These are phyloP conservation scores for Solanum ahanhuiri DNA, from an alignment of 257 asterid genomes.

Conservation along the genomic window DNA sequence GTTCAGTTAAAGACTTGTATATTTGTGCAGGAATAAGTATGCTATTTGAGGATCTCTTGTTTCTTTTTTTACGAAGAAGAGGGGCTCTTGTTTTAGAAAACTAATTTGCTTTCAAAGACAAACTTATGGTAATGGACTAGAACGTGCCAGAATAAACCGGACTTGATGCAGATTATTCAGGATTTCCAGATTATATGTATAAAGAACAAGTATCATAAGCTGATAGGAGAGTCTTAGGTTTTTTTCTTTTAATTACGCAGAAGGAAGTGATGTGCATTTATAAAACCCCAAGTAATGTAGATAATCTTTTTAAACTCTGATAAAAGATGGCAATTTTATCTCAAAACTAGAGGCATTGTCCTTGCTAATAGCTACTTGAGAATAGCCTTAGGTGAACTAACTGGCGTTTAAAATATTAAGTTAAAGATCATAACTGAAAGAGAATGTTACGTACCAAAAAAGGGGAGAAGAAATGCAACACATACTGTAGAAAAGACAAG, in stretches of 20 bases:
- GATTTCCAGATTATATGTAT: background rate
- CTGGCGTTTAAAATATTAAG: background rate
- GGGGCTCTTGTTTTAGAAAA: background rate
- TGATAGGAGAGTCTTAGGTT: background rate
- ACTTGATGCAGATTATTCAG: background rate
- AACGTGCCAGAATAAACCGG: background rate
- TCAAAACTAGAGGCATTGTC: background rate
- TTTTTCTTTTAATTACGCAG: background rate
- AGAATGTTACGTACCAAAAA: slow-evolving; percentile 41
- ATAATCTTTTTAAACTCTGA: background rate
- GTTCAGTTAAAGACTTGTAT: background rate
- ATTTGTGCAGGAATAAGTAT: background rate
- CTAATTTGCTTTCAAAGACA: background rate
- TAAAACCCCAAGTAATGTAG: background rate
- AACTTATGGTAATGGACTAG: background rate
- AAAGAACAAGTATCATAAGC: background rate
- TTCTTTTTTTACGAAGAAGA: background rate
- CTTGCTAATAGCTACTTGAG: background rate
- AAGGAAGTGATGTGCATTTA: background rate
- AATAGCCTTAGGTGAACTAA: background rate
- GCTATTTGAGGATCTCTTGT: background rate
- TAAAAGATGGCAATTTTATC: background rate
- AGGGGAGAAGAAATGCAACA: slow-evolving; percentile 69
- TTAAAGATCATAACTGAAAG: background rate
- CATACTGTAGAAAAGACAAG: slow-evolving; percentile 62